Evolutionary conservation across 2,329 filamentous ascomycete species (phyloP).

Genomic region (Fonsecaea multimorphosa): DNA sequence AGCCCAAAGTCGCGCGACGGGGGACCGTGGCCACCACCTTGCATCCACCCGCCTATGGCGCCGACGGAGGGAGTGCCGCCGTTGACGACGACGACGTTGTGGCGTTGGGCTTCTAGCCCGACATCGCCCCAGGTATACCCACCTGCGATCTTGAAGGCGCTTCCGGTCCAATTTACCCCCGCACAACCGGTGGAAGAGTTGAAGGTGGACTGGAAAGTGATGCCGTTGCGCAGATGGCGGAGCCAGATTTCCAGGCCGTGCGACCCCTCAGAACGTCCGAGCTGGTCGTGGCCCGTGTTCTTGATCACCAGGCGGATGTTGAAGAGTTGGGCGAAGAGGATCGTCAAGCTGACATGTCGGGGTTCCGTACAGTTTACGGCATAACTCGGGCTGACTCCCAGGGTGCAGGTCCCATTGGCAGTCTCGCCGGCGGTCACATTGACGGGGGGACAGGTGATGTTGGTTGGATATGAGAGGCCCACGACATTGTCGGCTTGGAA

Average conservation of each 20-base stretch:
- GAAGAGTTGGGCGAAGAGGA: slow-evolving; percentile 32
- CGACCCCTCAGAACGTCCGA: slow-evolving; percentile 42
- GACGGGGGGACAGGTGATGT: slow-evolving; percentile 41
- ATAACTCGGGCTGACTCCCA: slow-evolving; percentile 42
- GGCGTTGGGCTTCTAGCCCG: slow-evolving; percentile 41
- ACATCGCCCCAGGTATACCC: slow-evolving; percentile 45
- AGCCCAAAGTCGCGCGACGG: slow-evolving; percentile 41
- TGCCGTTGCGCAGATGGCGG: slow-evolving; percentile 41
- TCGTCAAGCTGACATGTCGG: slow-evolving; percentile 12
- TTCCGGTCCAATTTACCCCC: slow-evolving; percentile 43
- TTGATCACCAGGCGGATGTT: slow-evolving; percentile 42
- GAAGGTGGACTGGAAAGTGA: slow-evolving; percentile 41
- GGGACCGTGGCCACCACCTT: slow-evolving; percentile 43
- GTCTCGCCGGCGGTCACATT: slow-evolving; percentile 37
- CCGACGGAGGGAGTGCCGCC: slow-evolving; percentile 39
- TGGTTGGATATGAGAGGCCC: slow-evolving; percentile 42
- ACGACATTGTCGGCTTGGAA: slow-evolving; percentile 42
- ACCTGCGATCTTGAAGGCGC: slow-evolving; percentile 42
- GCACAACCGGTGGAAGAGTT: slow-evolving; percentile 37
- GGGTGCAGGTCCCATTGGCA: slow-evolving; percentile 37
- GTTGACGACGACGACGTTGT: slow-evolving; percentile 43
- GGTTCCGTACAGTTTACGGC: slow-evolving; percentile 37
- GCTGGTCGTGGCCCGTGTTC: slow-evolving; percentile 35
- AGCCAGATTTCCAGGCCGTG: slow-evolving; percentile 45
- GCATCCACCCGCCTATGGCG: slow-evolving; percentile 41